These are phyloP conservation scores for Falciphora oryzae DNA, from an alignment of 2,329 filamentous ascomycete species.

Conservation along the genomic window DNA sequence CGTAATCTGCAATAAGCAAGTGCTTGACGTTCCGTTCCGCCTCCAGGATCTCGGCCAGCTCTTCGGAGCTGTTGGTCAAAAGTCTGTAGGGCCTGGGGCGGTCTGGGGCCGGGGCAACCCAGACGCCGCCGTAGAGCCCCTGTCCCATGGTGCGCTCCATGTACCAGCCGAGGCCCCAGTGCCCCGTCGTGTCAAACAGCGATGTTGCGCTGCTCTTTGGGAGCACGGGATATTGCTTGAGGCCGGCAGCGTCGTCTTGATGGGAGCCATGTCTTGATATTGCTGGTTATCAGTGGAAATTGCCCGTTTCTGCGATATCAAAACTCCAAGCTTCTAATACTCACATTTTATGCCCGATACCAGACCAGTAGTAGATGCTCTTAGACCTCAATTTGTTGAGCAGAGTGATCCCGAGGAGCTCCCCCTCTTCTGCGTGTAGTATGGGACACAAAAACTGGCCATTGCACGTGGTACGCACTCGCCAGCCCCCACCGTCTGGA, in stretches of 20 bases:
- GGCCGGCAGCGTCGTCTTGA: background rate
- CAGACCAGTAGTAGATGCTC: slow-evolving; percentile 5
- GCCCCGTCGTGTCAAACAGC: background rate
- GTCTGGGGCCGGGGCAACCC: slow-evolving; percentile 15
- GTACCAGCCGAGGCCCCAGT: slow-evolving; percentile 8
- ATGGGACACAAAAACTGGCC: background rate
- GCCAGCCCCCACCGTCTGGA: slow-evolving; percentile 2
- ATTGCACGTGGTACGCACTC: background rate
- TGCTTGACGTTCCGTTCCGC: slow-evolving; percentile 15
- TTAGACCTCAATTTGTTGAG: background rate
- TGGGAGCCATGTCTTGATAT: background rate
- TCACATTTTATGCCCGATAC: slow-evolving; percentile 1
- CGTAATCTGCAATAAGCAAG: slow-evolving; percentile 16
- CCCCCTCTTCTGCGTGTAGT: background rate
- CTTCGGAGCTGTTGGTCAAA: slow-evolving; percentile 11
- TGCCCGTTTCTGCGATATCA: background rate
- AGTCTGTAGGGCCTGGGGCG: slow-evolving; percentile 15
- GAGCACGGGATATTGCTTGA: slow-evolving; percentile 2
- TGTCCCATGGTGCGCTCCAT: slow-evolving; percentile 3
- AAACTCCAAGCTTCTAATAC: background rate
- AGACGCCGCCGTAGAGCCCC: slow-evolving; percentile 15
- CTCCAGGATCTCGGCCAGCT: slow-evolving; percentile 14
- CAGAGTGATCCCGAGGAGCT: background rate
- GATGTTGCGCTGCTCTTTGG: background rate
- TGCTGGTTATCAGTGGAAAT: too few relatives aligned